Percentiles rank a stretch among this genome's conserved stretches.
phyloP scores from a whole-genome alignment of 2,329 filamentous ascomycete genomes.

The Penicillium freii region DNA sequence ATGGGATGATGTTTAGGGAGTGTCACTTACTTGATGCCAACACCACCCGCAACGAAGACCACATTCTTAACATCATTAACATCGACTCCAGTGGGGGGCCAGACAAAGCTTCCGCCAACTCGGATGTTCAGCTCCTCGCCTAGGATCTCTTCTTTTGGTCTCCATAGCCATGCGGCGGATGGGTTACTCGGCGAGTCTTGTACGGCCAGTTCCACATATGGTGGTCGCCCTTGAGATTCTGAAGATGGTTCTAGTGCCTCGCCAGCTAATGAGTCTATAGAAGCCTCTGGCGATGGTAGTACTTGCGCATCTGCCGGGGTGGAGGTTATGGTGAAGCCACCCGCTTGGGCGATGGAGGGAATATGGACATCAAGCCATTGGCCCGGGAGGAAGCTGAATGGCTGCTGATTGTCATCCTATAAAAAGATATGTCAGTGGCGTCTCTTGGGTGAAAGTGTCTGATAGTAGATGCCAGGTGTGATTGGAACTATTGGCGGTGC shows the following conservation, averaged over 20 bases:
- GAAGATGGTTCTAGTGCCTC: constrained; percentile 24
- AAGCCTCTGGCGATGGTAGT: constrained; percentile 27
- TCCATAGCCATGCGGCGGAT: constrained; percentile 75
- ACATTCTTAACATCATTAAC: constrained; percentile 53
- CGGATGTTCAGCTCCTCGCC: constrained; percentile 62
- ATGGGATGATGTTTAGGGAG: not conserved
- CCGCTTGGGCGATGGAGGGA: constrained; percentile 66
- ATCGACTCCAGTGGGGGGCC: constrained; percentile 58
- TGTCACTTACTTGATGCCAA: constrained; percentile 69
- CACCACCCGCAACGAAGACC: constrained; percentile 76
- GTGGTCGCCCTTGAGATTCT: constrained; percentile 29
- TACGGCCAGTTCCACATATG: constrained; percentile 74
- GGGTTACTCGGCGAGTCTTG: constrained; percentile 70
- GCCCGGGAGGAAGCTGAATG: constrained; percentile 68
- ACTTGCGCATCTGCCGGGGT: constrained; percentile 57
- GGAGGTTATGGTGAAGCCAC: constrained; percentile 86
- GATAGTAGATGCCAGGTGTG: not conserved
- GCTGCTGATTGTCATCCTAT: constrained; percentile 27
- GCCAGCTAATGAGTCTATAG: constrained; percentile 15
- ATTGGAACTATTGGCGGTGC: not conserved
- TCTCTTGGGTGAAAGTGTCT: not conserved
- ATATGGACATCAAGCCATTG: constrained; percentile 87
- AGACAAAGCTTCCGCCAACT: constrained; percentile 78
- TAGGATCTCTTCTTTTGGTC: constrained; percentile 54
- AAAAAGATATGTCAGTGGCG: not conserved